Evolutionary conservation across 352 stramenopile genomes (phyloP).

Genomic region (Bremia lactucae): DNA sequence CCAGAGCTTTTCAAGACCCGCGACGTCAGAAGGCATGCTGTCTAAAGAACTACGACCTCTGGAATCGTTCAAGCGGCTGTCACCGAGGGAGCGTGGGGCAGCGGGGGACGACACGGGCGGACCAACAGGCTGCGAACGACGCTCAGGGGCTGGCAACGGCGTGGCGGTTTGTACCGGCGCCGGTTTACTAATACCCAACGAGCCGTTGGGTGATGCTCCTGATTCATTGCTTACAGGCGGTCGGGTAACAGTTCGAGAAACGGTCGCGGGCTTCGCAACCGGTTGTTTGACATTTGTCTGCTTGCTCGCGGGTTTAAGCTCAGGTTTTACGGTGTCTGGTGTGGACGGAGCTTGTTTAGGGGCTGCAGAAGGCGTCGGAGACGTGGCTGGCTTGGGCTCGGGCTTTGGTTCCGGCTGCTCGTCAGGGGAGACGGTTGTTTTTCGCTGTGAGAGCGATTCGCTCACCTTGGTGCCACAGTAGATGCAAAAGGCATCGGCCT

Average conservation of each 20-base stretch:
- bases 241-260: conserved; percentile 12
- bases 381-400: conserved; percentile 7
- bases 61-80: conserved; percentile 21
- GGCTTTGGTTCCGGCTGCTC: conserved; percentile 9
- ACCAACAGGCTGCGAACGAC: conserved; percentile 6
- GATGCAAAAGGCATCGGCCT: conserved; percentile 77
- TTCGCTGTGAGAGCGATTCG: conserved; percentile 46
- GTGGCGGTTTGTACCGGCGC: conserved; percentile 15
- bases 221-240: conserved; percentile 24
- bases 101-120: conserved; percentile 1
- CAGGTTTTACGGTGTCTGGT: conserved; percentile 1
- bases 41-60: conserved; percentile 42
- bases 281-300: conserved; percentile 8
- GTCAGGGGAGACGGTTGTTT: conserved; percentile 16
- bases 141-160: conserved; percentile 16
- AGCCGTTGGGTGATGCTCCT: conserved; percentile 18
- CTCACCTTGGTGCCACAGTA: conserved; percentile 82
- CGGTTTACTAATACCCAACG: conserved; percentile 5
- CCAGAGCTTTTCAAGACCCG: conserved; percentile 76
- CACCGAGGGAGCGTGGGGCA: conserved; percentile 17
- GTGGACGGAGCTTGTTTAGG: conserved; percentile 8
- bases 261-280: conserved; percentile 8
- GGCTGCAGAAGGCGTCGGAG: conserved; percentile 1
- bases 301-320: conserved; percentile 7
- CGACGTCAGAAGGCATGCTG: conserved; percentile 39